Conservation (phyloP, 306 rosid genomes). For the Astragalus glycyphyllos region DNA sequence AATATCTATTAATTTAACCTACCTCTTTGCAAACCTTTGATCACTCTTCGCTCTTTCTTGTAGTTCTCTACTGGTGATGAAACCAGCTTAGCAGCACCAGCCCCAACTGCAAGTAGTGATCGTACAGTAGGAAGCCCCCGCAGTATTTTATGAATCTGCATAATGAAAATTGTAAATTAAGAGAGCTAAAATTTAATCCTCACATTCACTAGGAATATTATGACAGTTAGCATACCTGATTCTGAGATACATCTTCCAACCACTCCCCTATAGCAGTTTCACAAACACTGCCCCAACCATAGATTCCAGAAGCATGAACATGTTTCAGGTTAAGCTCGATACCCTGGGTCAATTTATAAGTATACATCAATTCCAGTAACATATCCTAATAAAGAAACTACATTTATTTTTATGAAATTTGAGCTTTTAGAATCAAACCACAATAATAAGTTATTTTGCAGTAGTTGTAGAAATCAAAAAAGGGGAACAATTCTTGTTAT, state of each 20-base stretch:
- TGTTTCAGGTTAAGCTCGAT: conserved; percentile 89
- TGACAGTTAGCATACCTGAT: conserved; percentile 66
- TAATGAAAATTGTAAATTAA: conserved; percentile 38
- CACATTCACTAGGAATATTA: conserved; percentile 36
- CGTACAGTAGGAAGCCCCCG: conserved; percentile 84
- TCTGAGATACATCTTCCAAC: conserved; percentile 92
- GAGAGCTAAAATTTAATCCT: conserved; percentile 35
- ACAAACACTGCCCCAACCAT: conserved; percentile 94
- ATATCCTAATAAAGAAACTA: conserved; percentile 36
- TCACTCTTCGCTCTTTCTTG: conserved; percentile 86
- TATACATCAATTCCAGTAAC: conserved; percentile 38
- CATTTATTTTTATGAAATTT: not conserved
- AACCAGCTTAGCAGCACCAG: conserved; percentile 89
- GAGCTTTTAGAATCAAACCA: conserved; percentile 15
- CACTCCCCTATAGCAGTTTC: conserved; percentile 89
- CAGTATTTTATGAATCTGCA: conserved; percentile 82
- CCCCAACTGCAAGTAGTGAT: conserved; percentile 79
- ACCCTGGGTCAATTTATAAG: conserved; percentile 66
- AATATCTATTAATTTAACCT: conserved; percentile 35
- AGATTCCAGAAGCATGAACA: conserved; percentile 84
- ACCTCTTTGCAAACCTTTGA: conserved; percentile 99
- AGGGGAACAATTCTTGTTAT: conserved; percentile 2
- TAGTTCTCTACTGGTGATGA: conserved; percentile 92
- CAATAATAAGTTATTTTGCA: not conserved
- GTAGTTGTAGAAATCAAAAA: conserved; percentile 11